Percentiles rank a stretch among this genome's conserved stretches.
These are phyloP conservation scores for Stygiomarasmius scandens DNA, from an alignment of 1,284 basidiomycete species.

Conservation along the genomic window DNA sequence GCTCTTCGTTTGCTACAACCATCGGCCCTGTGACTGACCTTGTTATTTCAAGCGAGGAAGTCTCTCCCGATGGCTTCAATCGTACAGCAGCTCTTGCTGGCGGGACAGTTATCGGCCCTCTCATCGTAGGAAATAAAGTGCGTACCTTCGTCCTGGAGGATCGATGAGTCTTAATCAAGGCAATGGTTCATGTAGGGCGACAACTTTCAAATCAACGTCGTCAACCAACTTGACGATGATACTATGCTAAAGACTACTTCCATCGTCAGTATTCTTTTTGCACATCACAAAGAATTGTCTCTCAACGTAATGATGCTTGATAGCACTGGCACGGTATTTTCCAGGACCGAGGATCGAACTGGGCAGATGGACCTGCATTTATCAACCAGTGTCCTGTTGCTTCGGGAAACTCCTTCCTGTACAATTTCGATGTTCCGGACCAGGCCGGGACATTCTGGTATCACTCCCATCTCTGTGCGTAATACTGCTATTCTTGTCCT, in stretches of 20 bases:
- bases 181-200: constrained; percentile 13
- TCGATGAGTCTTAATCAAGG: not conserved
- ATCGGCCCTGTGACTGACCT: no score
- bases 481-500: no score
- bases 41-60: no score
- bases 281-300: not conserved
- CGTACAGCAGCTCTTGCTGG: no score
- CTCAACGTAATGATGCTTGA: no score
- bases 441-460: constrained; percentile 50
- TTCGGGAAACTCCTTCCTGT: constrained; percentile 33
- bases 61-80: no score
- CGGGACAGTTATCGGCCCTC: constrained; percentile 2
- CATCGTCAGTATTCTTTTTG: not conserved
- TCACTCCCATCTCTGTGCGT: constrained; percentile 39
- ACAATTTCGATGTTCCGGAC: constrained; percentile 32
- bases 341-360: constrained; percentile 33
- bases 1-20: no score
- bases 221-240: constrained; percentile 15
- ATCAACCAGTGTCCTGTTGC: constrained; percentile 46
- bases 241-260: constrained; percentile 12
- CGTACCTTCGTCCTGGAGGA: not conserved
- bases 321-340: constrained; percentile 46
- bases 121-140: constrained; percentile 8
- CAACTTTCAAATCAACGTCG: constrained; percentile 20
- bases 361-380: constrained; percentile 36